Evolutionary conservation across 208 protist genomes (phyloP), one percentile per base, ranked within the genome.

Genomic region (Leishmania martiniquensis): DNA sequence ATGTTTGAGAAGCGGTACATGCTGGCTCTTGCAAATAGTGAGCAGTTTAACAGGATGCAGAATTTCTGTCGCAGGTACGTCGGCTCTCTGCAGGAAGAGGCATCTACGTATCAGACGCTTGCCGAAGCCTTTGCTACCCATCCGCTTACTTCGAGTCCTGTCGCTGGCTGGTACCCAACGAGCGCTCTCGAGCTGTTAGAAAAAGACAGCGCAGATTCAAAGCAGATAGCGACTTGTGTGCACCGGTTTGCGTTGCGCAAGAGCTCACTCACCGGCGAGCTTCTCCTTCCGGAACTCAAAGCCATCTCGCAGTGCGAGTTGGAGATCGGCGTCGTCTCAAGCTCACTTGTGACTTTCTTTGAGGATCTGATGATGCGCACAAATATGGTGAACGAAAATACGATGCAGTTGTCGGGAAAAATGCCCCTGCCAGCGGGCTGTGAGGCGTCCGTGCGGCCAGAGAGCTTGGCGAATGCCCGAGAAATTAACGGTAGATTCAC

Each of bases 1-100:
- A n/a, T 45, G n/a, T 78, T 83, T 45, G 79, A 83, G 29, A 75
- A 79, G 59, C 73, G 74, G 51, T 83, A 78, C 68, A 83, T 83
- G 79, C 34, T 83, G 7, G 69, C 69, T 0, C 73, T 83, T 6
- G 79, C 75, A 1, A 68, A 79, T 52, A 65, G 66, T n/a, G 79
- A 83, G 42, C 79, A 79, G 52, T 51, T 83, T n/a, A 45, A n/a
- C 17, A 83, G 76, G 32, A 79, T 83, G 75, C 68, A 74, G 51
- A 25, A 59, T 0, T 83, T 83, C 52, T 83, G 74, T 71, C 47
- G 73, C 0, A 74, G 79, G 51, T 68, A 76, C 47, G 57, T 83
- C 7, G 49, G 34, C 37, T 75, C 68, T 47, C 57, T 83, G 57
- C 59, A 32, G 42, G 60, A 1, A 12, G 79, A 79, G 74, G 42